These are phyloP conservation scores for Aureobasidium sp. DNA, from an alignment of 2,329 filamentous ascomycete genomes.

Conservation along the genomic window DNA sequence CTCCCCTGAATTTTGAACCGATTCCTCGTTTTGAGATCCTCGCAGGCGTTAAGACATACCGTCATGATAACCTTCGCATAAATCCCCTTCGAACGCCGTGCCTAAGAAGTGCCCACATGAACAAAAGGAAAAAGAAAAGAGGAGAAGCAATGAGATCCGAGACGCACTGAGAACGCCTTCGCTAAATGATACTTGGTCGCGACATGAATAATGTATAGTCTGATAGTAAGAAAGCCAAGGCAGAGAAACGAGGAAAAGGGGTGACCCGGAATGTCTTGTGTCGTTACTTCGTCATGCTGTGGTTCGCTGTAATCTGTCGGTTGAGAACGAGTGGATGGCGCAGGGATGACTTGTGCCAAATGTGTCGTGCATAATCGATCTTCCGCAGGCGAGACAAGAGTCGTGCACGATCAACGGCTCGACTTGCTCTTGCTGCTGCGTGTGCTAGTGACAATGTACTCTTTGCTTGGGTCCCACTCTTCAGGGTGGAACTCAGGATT, in stretches of 20 bases:
- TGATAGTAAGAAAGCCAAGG: not conserved
- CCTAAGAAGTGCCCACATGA: not conserved
- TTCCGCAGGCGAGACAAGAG: not conserved
- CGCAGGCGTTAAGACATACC: constrained; percentile 12
- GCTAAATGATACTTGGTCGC: constrained; percentile 12
- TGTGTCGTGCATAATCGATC: not conserved
- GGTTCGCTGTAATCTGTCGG: constrained; percentile 5
- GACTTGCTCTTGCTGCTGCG: constrained; percentile 26
- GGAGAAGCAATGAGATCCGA: not conserved
- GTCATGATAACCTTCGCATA: constrained; percentile 5
- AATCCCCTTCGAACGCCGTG: not conserved
- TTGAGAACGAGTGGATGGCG: not conserved
- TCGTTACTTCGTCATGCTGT: constrained; percentile 13
- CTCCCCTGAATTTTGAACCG: not conserved
- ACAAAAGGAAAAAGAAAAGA: not conserved
- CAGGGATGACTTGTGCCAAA: not conserved
- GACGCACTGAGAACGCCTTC: constrained; percentile 12
- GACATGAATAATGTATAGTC: not conserved
- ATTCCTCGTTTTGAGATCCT: not conserved
- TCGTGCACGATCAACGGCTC: constrained; percentile 24
- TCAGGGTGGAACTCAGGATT: constrained; percentile 49
- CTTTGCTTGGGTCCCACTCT: constrained; percentile 44
- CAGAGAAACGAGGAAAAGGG: constrained; percentile 2
- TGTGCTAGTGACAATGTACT: constrained; percentile 34
- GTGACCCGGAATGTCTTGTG: constrained; percentile 14